Base-by-base conservation (phyloP, 2,329 filamentous ascomycete genomes). In the Calonectria multiphialidica region DNA sequence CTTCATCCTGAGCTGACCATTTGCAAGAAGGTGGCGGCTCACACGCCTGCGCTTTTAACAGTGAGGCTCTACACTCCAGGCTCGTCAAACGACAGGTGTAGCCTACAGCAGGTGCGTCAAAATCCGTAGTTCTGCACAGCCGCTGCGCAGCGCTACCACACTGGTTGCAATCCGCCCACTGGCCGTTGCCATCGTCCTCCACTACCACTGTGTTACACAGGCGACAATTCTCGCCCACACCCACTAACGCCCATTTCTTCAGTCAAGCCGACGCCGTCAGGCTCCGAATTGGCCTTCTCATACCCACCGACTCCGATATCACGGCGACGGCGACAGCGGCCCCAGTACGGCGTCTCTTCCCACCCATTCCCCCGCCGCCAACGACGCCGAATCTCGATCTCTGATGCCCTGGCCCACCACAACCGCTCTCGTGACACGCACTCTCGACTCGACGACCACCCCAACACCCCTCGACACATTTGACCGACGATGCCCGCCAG, bases 401-500 rank as follows among this genome's bases (percentile, higher is more conserved):
- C 72, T 79, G 74, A 80, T 79, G 77, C 75, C 55, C 71, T 68
- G 77, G 72, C 59, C 50, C 42, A 59, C 70, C 57, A 37, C 71
- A 53, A 71, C 59, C 74, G 69, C 71, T 65, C 77, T 73, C 72
- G 77, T 80, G 70, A 78, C 72, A 68, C 72, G 64, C 73, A 63
- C 76, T 64, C 66, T 69, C 70, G 66, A 57, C 70, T 75, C 72
- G 71, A 66, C 67, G 49, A 72, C 62, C 65, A 57, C 66, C 70
- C 72, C 44, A 65, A 72, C 72, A 68, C 66, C 71, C 59, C 66
- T 76, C 73, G 72, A 72, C 73, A 61, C 71, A 71, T 42, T 71
- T 64, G 65, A 73, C 44, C 75, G 77, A 79, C 74, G 72, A 86
- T 86, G 84, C 82, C 84, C 78, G 80, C 81, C 73, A 83, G 81